Conservation (phyloP, 2,329 filamentous ascomycete genomes). For the Tolypocladium ophioglossoides region DNA sequence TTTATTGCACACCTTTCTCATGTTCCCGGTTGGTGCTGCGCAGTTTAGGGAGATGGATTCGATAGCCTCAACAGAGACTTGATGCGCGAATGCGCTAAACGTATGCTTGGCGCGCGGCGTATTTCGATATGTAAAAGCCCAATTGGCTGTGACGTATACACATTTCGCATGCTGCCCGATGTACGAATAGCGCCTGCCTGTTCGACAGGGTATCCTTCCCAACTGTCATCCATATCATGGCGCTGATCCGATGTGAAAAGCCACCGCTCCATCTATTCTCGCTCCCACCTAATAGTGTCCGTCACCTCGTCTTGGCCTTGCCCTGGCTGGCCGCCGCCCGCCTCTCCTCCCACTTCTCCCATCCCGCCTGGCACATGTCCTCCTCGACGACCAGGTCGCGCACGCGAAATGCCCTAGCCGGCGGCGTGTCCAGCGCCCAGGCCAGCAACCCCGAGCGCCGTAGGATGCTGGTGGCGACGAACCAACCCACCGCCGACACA, state of each 20-base stretch:
- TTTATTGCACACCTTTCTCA: background rate
- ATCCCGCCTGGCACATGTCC: slow-evolving; percentile 82
- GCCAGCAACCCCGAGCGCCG: slow-evolving; percentile 59
- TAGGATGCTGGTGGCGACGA: slow-evolving; percentile 54
- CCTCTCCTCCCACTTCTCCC: slow-evolving; percentile 75
- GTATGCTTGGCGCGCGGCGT: background rate
- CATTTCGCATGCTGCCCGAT: background rate
- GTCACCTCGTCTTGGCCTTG: slow-evolving; percentile 20
- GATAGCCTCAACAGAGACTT: background rate
- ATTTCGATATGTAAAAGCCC: background rate
- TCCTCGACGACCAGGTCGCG: slow-evolving; percentile 81
- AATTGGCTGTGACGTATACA: background rate
- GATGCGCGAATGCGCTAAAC: background rate
- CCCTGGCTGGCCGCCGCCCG: slow-evolving; percentile 22
- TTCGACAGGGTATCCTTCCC: background rate
- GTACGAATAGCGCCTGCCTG: background rate
- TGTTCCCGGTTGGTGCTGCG: too few species aligned
- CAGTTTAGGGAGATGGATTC: background rate
- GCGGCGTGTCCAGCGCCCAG: slow-evolving; percentile 57
- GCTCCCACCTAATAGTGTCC: background rate
- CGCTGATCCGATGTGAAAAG: background rate
- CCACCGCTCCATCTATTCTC: background rate
- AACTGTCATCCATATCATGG: background rate
- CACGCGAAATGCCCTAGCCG: slow-evolving; percentile 58
- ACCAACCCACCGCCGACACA: slow-evolving; percentile 69